Conservation (phyloP, 805 yeast species). For the Suhomyces faveliae region DNA sequence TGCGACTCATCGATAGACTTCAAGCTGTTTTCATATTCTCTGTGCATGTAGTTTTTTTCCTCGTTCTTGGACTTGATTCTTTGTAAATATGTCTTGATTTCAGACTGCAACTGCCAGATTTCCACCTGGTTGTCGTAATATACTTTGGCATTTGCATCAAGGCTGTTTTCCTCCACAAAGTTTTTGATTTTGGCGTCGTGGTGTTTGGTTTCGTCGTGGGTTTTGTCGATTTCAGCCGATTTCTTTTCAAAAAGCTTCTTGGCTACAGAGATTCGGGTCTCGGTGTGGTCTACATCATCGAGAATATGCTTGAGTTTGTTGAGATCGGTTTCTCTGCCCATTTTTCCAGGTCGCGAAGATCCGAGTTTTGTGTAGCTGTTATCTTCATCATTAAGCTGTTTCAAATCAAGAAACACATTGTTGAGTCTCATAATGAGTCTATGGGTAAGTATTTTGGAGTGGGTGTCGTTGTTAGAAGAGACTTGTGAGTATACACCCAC, state of each 20-base stretch:
- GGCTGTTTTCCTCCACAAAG: conserved; percentile 21
- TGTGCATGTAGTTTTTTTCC: conserved; percentile 63
- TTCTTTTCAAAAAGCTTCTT: conserved; percentile 31
- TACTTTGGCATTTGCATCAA: conserved; percentile 16
- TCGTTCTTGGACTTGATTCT: conserved; percentile 47
- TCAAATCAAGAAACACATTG: conserved; percentile 42
- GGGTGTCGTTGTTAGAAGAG: conserved; percentile 27
- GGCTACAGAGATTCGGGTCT: conserved; percentile 33
- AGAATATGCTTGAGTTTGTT: conserved; percentile 45
- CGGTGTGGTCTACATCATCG: conserved; percentile 45
- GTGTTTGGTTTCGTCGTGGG: conserved; percentile 23
- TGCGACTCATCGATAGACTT: conserved; percentile 48
- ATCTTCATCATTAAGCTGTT: conserved; percentile 44
- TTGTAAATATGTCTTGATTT: conserved; percentile 42
- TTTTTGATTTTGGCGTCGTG: conserved; percentile 29
- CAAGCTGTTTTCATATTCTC: conserved; percentile 55
- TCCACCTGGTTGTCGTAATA: conserved; percentile 39
- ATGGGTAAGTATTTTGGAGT: conserved; percentile 52
- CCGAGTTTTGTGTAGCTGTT: conserved; percentile 27
- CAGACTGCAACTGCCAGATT: conserved; percentile 46
- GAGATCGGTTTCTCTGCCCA: conserved; percentile 43
- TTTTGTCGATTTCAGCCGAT: conserved; percentile 27
- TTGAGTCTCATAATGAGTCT: conserved; percentile 58
- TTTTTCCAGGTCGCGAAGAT: conserved; percentile 39
- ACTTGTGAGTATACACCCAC: conserved; percentile 49